phyloP scores from a whole-genome alignment of 2,329 filamentous ascomycete genomes.

The Pseudogymnoascus sp. region DNA sequence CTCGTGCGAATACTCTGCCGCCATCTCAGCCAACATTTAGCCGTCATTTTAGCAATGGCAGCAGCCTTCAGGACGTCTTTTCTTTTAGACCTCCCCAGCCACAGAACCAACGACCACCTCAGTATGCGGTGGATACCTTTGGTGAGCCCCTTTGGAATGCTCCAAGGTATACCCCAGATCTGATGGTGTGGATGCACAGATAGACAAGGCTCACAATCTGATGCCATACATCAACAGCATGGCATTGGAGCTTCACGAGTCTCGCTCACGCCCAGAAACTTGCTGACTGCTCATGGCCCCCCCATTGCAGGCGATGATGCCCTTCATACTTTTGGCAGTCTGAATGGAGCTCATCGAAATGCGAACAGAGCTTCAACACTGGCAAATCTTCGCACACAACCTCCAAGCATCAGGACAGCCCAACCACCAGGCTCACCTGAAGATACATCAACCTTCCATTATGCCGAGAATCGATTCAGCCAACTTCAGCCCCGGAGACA shows the following conservation, averaged over 20 bases:
- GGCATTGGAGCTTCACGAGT: neutral
- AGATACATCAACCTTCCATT: slow-evolving; percentile 14
- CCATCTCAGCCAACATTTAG: neutral
- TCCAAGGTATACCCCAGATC: neutral
- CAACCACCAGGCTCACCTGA: neutral
- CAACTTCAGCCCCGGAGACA: slow-evolving; percentile 21
- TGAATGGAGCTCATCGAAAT: neutral
- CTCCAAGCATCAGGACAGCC: neutral
- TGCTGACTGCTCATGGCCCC: neutral
- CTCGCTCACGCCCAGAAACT: neutral
- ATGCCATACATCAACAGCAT: neutral
- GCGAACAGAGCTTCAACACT: neutral
- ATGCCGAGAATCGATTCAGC: slow-evolving; percentile 12
- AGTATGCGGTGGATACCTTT: neutral
- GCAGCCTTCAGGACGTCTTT: neutral
- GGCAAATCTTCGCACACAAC: slow-evolving; percentile 4
- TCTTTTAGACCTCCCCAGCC: neutral
- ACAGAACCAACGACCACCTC: neutral
- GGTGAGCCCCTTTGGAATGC: neutral
- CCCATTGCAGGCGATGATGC: neutral
- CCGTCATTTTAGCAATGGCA: neutral
- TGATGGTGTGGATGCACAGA: neutral
- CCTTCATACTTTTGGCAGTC: neutral
- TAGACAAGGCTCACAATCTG: neutral
- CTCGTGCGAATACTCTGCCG: neutral